Conservation (phyloP, 352 stramenopile genomes). For the Phytophthora parvispora region DNA sequence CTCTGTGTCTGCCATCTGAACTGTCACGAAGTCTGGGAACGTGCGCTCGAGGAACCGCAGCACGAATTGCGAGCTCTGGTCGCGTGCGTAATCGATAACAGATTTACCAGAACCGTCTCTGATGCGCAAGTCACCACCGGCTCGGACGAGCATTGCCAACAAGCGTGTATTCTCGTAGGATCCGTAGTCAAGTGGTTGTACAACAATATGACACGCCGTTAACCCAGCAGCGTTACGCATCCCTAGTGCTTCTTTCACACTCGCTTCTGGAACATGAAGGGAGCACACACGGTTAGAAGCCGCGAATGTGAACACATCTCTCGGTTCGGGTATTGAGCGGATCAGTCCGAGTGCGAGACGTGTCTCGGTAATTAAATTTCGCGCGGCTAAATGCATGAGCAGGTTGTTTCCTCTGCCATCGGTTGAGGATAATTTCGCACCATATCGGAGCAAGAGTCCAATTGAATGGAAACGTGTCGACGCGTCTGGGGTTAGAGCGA, state of each 20-base stretch:
- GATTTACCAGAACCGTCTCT: constrained; percentile 53
- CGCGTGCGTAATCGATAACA: constrained; percentile 62
- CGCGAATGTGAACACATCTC: constrained; percentile 31
- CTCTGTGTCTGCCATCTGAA: constrained; percentile 17
- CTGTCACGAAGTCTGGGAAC: constrained; percentile 36
- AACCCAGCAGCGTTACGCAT: constrained; percentile 54
- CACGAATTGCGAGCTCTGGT: constrained; percentile 65
- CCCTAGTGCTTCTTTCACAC: constrained; percentile 54
- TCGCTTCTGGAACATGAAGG: constrained; percentile 51
- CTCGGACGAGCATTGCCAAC: constrained; percentile 55
- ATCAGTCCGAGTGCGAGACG: constrained; percentile 57
- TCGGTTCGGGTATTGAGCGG: constrained; percentile 52
- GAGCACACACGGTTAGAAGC: constrained; percentile 42
- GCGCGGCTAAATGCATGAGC: constrained; percentile 67
- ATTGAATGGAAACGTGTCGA: constrained; percentile 48
- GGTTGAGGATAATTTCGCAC: constrained; percentile 53
- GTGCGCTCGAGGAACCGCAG: constrained; percentile 57
- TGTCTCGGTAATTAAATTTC: constrained; percentile 60
- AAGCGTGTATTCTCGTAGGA: constrained; percentile 77
- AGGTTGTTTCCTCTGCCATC: constrained; percentile 70
- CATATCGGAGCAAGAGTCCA: constrained; percentile 65
- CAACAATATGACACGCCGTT: constrained; percentile 67
- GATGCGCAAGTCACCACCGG: constrained; percentile 44
- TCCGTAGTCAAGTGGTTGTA: constrained; percentile 64
- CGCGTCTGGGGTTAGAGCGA: constrained; percentile 44